Base-by-base conservation (phyloP, 1,139 yeast genomes). In the Geotrichum aggregatum region DNA sequence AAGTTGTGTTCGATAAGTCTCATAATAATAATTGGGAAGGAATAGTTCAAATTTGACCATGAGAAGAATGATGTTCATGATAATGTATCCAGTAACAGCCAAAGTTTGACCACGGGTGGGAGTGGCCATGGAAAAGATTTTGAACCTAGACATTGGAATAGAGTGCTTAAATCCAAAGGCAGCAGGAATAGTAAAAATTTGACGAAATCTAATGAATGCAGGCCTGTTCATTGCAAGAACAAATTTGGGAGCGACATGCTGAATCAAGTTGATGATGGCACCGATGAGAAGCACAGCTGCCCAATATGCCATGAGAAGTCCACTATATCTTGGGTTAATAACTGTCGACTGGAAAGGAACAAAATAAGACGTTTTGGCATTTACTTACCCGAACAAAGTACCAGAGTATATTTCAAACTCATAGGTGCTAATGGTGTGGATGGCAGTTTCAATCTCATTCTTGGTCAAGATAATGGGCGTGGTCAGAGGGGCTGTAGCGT, bases 81-180 rank as follows among this genome's bases (percentile, higher is more conserved):
- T 46, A 2, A 59, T 11, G 48, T 66, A 68, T 1, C 62, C 63
- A 2, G 57, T 16, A 14, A 69, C 54, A 14, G 63, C 59, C 10
- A 66, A 28, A 2, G 64, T 46, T 52, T 68, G 67, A 39, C 64
- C 64, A 4, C 71, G 57, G 0, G 69, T 63, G 2, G 71, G 70
- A 1, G 63, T 57, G 6, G 60, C 54, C 35, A 66, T 56, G 13
- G 54, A 34, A 45, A 67, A 50, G 16, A 51, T 34, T 26, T 54
- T 49, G 30, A 57, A 44, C 8, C 61, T 30, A 11, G 48, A 47
- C 36, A 63, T 50, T 0, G 71, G 70, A 21, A 56, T 53, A 26
- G 61, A 61, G 44, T 69, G 72, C 21, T 56, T 57, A 24, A 56
- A 57, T 7, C 66, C 64, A 24, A 62, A 52, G 1, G 66, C 49